Percentiles rank a stretch among this genome's conserved stretches.
phyloP scores from a whole-genome alignment of 495 filamentous ascomycete genomes.

The Umbilicaria muhlenbergii region DNA sequence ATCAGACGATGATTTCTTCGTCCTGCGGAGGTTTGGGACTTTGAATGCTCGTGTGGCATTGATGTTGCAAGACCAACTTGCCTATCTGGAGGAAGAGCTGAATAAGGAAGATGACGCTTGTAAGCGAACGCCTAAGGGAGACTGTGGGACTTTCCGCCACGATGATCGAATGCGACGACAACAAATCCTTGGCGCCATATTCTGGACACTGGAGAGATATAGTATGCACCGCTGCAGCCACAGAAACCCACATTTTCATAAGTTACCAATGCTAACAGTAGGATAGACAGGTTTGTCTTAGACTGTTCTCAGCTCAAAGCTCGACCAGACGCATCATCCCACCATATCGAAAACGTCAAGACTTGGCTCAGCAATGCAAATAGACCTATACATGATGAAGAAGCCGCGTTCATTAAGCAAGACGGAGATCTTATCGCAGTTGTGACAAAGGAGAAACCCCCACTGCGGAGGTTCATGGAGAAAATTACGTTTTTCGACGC shows the following conservation, averaged over 20 bases:
- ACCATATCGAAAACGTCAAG: slow-evolving; percentile 5
- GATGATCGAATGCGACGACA: slow-evolving; percentile 8
- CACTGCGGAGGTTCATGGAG: slow-evolving; percentile 15
- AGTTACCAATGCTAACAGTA: neutral
- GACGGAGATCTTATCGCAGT: slow-evolving; percentile 16
- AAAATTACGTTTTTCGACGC: slow-evolving; percentile 6
- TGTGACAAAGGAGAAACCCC: slow-evolving; percentile 10
- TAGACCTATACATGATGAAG: slow-evolving; percentile 10
- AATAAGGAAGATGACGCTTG: neutral
- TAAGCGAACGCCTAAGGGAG: neutral
- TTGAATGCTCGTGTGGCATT: slow-evolving; percentile 18
- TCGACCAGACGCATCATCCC: slow-evolving; percentile 3
- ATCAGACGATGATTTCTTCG: slow-evolving; percentile 23
- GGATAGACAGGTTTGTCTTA: slow-evolving; percentile 14
- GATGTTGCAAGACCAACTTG: slow-evolving; percentile 9
- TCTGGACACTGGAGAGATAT: slow-evolving; percentile 4
- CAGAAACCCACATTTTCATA: neutral
- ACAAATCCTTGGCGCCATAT: slow-evolving; percentile 9
- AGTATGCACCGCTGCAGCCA: slow-evolving; percentile 5
- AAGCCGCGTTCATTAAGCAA: slow-evolving; percentile 13
- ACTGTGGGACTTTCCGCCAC: slow-evolving; percentile 20
- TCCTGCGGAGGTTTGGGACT: slow-evolving; percentile 18
- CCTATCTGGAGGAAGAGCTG: slow-evolving; percentile 4
- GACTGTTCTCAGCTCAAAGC: slow-evolving; percentile 13
- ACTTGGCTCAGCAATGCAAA: slow-evolving; percentile 15